Evolutionary conservation across 768 basidiomycete genomes (phyloP).

Genomic region (Lactarius tabidus): DNA sequence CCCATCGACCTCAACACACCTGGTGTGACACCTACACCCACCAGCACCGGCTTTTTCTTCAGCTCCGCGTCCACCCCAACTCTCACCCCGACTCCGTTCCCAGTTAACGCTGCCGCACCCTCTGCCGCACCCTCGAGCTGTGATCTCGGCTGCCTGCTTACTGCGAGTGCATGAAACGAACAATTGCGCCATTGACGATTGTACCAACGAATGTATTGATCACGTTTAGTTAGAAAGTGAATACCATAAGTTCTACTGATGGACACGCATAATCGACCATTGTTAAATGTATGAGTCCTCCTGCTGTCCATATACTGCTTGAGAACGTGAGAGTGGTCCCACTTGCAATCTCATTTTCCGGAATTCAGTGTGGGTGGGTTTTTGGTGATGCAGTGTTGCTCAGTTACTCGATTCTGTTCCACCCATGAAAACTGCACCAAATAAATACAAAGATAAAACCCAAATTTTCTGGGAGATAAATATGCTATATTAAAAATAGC

Average conservation of each 20-base stretch:
- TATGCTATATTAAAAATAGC: neutral
- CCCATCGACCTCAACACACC: conserved; percentile 5
- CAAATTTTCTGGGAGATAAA: neutral
- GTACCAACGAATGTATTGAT: neutral
- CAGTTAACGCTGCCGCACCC: neutral
- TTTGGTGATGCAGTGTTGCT: too few species aligned
- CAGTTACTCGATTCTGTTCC: neutral
- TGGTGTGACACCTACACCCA: neutral
- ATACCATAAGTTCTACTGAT: neutral
- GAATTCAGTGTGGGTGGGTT: neutral
- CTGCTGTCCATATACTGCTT: too few species aligned
- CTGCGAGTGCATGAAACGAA: conserved; percentile 1
- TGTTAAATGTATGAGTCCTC: too few species aligned
- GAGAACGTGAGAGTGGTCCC: neutral
- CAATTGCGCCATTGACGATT: neutral
- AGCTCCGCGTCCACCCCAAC: conserved; percentile 2
- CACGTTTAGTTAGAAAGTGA: neutral
- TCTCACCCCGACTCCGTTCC: neutral
- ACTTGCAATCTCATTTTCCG: neutral
- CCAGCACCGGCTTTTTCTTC: conserved; percentile 2
- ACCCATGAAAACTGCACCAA: neutral
- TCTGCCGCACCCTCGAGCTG: neutral
- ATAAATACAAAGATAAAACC: neutral
- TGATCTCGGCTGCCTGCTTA: conserved; percentile 4
- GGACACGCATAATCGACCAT: neutral